A percentile compares a stretch with the other conserved stretches of the same genome.
Conservation (phyloP, 2,329 filamentous ascomycete genomes). For the Calonectria leucothoes region DNA sequence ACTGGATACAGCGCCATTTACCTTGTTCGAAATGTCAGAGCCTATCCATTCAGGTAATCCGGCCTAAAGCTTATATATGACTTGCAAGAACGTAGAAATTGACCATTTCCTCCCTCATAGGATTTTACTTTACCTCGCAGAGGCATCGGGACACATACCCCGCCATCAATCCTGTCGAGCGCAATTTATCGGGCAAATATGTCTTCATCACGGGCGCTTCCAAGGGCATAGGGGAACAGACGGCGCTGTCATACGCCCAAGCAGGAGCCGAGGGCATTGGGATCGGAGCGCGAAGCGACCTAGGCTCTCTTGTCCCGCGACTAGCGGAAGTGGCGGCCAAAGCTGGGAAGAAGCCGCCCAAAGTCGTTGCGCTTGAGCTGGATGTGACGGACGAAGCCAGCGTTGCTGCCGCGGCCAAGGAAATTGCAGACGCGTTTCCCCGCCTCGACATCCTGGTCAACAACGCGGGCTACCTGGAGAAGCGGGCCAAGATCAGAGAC, state of each 20-base stretch:
- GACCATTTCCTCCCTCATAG: background rate
- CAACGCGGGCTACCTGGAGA: slow-evolving; percentile 57
- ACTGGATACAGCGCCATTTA: background rate
- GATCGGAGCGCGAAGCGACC: slow-evolving; percentile 63
- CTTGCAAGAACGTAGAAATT: background rate
- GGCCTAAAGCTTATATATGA: background rate
- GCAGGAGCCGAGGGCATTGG: slow-evolving; percentile 64
- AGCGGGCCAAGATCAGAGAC: slow-evolving; percentile 49
- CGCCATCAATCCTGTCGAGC: slow-evolving; percentile 56
- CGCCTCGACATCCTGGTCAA: slow-evolving; percentile 56
- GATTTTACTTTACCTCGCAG: background rate
- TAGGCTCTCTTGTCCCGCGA: slow-evolving; percentile 48
- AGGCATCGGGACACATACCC: slow-evolving; percentile 63
- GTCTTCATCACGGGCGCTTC: slow-evolving; percentile 67
- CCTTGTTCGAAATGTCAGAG: background rate
- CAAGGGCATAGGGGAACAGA: slow-evolving; percentile 64
- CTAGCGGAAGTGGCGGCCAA: slow-evolving; percentile 49
- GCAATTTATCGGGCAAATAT: slow-evolving; percentile 51
- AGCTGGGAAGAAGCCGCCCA: slow-evolving; percentile 44
- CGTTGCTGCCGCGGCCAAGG: slow-evolving; percentile 45
- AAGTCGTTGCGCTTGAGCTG: slow-evolving; percentile 53
- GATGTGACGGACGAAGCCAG: slow-evolving; percentile 51
- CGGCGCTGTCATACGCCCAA: slow-evolving; percentile 65
- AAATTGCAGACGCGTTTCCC: slow-evolving; percentile 45
- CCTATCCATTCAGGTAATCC: background rate